These are phyloP conservation scores for Abrus pulchellus DNA, from an alignment of 306 rosid species.

Conservation along the genomic window DNA sequence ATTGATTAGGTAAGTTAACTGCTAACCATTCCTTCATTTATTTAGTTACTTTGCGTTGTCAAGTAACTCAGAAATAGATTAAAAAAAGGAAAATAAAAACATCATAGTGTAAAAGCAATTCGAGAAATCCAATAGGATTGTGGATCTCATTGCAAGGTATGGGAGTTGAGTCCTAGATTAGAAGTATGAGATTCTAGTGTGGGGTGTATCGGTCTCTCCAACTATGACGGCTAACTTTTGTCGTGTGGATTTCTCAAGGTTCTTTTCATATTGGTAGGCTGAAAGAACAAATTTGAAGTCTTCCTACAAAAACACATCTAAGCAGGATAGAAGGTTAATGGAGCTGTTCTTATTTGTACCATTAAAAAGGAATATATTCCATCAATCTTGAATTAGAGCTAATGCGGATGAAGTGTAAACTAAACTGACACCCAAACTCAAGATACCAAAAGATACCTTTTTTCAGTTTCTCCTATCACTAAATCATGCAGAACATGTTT, in stretches of 20 bases:
- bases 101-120: conserved; percentile 8
- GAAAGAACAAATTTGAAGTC: conserved; percentile 1
- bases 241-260: no score
- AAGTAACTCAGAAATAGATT: conserved; percentile 31
- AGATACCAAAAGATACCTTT: conserved; percentile 65
- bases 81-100: conserved; percentile 5
- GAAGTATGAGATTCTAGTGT: no score
- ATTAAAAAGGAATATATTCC: conserved; percentile 21
- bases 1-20: conserved; percentile 16
- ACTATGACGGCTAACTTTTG: no score
- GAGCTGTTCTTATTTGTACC: neutral
- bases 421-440: conserved; percentile 32
- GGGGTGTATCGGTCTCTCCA: no score
- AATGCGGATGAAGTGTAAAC: conserved; percentile 36
- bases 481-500: conserved; percentile 74
- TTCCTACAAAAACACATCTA: conserved; percentile 25
- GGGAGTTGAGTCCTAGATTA: no score
- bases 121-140: conserved; percentile 21
- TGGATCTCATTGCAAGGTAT: no score
- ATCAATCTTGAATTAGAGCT: conserved; percentile 19
- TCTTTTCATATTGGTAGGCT: neutral
- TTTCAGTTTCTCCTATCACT: conserved; percentile 88
- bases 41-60: conserved; percentile 24
- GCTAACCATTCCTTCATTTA: conserved; percentile 3
- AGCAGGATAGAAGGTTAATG: conserved; percentile 10